Percentiles rank a stretch among this genome's conserved stretches.
Evolutionary conservation across 768 basidiomycete genomes (phyloP).

Genomic region (Dentipellis sp.): DNA sequence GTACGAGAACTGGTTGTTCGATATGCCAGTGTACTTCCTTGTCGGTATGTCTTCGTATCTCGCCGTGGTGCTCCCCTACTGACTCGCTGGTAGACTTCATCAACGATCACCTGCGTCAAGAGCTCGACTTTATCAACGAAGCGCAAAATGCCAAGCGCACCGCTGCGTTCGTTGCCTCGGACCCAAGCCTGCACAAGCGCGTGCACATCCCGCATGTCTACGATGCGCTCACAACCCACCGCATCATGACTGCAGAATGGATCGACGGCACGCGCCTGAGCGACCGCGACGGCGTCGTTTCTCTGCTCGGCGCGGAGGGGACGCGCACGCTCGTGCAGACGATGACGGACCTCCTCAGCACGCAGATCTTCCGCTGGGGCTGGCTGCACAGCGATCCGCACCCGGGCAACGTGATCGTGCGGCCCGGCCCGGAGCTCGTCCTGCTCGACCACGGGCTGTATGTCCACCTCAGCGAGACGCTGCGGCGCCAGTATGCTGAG

Average conservation of each 20-base stretch:
- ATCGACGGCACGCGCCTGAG: slow-evolving; percentile 69
- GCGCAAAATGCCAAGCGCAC: slow-evolving; percentile 69
- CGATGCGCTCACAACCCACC: slow-evolving; percentile 61
- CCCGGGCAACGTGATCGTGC: slow-evolving; percentile 74
- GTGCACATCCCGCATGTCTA: slow-evolving; percentile 78
- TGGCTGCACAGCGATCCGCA: slow-evolving; percentile 78
- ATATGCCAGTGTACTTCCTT: slow-evolving; percentile 75
- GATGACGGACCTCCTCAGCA: slow-evolving; percentile 82
- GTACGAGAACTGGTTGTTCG: slow-evolving; percentile 73
- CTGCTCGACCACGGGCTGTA: slow-evolving; percentile 92
- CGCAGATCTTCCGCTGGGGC: slow-evolving; percentile 88
- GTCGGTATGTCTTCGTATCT: slow-evolving; percentile 40
- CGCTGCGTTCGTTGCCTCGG: slow-evolving; percentile 54
- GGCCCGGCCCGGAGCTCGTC: slow-evolving; percentile 58
- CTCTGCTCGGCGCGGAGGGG: slow-evolving; percentile 46
- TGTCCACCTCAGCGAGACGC: slow-evolving; percentile 56
- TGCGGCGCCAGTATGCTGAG: slow-evolving; percentile 67
- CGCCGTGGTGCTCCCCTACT: neutral
- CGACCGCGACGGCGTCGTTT: slow-evolving; percentile 47
- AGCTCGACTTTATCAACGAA: slow-evolving; percentile 78
- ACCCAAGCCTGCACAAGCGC: slow-evolving; percentile 57
- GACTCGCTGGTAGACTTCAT: slow-evolving; percentile 52
- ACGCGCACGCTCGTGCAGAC: slow-evolving; percentile 49
- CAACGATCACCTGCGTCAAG: slow-evolving; percentile 70
- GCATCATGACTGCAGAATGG: slow-evolving; percentile 81